A percentile compares a stretch with the other conserved stretches of the same genome.
These are phyloP conservation scores for Cryomyces minteri DNA, from an alignment of 495 filamentous ascomycete genomes.

Conservation along the genomic window DNA sequence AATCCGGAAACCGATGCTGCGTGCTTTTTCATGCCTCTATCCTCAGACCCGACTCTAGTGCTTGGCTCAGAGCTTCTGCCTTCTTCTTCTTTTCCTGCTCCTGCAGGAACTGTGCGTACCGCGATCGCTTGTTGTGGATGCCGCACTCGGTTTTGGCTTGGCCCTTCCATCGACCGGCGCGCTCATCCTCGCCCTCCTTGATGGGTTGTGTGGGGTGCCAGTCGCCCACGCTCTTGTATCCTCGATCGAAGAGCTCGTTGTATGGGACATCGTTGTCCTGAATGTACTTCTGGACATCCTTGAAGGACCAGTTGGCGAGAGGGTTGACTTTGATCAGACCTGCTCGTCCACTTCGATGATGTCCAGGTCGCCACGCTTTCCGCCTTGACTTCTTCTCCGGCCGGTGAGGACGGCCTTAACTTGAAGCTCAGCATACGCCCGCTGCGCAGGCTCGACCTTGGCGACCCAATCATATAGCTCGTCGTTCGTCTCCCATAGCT, in stretches of 20 bases:
- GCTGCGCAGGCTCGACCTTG: constrained; percentile 92
- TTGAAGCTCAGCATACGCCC: constrained; percentile 72
- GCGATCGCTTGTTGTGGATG: constrained; percentile 89
- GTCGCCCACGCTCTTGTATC: constrained; percentile 95
- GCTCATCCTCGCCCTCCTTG: constrained; percentile 80
- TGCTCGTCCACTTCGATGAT: constrained; percentile 87
- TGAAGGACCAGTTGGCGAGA: constrained; percentile 89
- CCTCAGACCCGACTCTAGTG: constrained; percentile 12
- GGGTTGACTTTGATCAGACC: constrained; percentile 97
- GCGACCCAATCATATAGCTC: constrained; percentile 92
- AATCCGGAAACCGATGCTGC: constrained; percentile 3
- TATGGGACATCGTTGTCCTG: constrained; percentile 76
- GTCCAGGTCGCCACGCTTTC: constrained; percentile 71
- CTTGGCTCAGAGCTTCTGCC: constrained; percentile 33
- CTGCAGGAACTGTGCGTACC: constrained; percentile 70
- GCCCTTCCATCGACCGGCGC: constrained; percentile 94
- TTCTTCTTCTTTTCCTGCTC: constrained; percentile 56
- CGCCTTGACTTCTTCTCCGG: constrained; percentile 80
- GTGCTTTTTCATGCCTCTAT: constrained; percentile 4
- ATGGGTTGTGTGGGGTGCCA: constrained; percentile 92
- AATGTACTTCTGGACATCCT: constrained; percentile 76
- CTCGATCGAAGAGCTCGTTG: constrained; percentile 73
- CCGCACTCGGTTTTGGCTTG: constrained; percentile 90
- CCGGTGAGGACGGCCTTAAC: constrained; percentile 93
- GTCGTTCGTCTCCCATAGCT: constrained; percentile 69